Evolutionary conservation across 345 rosid species (phyloP).

Genomic region (Eucalyptus regnans): DNA sequence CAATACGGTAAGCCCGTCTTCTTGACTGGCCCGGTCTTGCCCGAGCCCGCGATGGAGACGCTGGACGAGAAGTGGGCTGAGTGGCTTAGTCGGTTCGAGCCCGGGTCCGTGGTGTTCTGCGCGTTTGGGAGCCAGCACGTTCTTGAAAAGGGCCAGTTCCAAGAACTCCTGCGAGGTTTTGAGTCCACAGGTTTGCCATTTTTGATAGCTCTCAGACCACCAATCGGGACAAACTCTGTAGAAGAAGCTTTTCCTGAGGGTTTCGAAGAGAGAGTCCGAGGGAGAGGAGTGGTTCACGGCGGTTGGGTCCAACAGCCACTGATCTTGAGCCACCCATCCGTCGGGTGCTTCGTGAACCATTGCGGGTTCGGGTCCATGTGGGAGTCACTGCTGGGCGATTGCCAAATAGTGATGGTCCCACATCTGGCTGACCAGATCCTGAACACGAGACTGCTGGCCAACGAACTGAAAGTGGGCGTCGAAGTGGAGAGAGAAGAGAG

Average conservation of each 20-base stretch:
- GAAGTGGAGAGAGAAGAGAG: slow-evolving; percentile 41
- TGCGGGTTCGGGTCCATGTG: slow-evolving; percentile 74
- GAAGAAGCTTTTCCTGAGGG: slow-evolving; percentile 72
- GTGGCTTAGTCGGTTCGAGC: slow-evolving; percentile 40
- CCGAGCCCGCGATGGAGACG: not conserved
- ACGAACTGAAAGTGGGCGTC: slow-evolving; percentile 46
- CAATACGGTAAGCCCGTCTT: slow-evolving; percentile 42
- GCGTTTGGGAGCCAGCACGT: slow-evolving; percentile 61
- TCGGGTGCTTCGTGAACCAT: slow-evolving; percentile 70
- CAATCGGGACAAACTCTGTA: slow-evolving; percentile 23
- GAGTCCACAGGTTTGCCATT: slow-evolving; percentile 53
- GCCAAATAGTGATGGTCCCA: slow-evolving; percentile 51
- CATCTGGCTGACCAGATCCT: slow-evolving; percentile 54
- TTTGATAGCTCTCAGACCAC: slow-evolving; percentile 49
- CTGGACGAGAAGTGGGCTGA: slow-evolving; percentile 41
- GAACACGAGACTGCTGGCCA: slow-evolving; percentile 37
- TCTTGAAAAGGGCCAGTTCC: slow-evolving; percentile 10
- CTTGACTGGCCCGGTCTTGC: slow-evolving; percentile 54
- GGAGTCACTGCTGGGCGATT: slow-evolving; percentile 52
- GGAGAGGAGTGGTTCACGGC: slow-evolving; percentile 33
- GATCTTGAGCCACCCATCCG: slow-evolving; percentile 34
- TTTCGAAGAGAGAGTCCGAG: slow-evolving; percentile 44
- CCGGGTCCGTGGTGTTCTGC: slow-evolving; percentile 45
- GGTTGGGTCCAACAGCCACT: slow-evolving; percentile 47
- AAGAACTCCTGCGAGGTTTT: slow-evolving; percentile 49